Conservation (phyloP, 139 green algal species). For the Picochlorum sp. region DNA sequence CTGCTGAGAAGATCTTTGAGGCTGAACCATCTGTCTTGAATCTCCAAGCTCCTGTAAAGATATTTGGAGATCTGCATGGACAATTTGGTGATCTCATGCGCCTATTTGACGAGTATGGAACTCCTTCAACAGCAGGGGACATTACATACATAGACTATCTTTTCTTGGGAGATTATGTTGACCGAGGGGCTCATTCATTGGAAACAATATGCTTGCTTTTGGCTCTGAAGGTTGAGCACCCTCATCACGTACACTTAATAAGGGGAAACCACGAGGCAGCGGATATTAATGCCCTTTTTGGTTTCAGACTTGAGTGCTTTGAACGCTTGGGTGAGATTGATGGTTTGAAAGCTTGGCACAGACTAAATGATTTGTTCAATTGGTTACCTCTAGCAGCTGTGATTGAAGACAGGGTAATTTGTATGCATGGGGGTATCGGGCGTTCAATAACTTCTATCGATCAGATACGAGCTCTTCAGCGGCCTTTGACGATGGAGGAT, state of each 20-base stretch:
- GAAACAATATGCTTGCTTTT: slow-evolving; percentile 89
- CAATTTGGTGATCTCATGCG: slow-evolving; percentile 99
- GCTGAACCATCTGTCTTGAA: slow-evolving; percentile 79
- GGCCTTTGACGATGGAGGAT: slow-evolving; percentile 92
- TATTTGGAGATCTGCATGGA: slow-evolving; percentile 98
- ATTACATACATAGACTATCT: slow-evolving; percentile 99
- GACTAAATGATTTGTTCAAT: slow-evolving; percentile 98
- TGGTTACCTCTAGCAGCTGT: slow-evolving; percentile 91
- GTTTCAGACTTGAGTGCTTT: slow-evolving; percentile 95
- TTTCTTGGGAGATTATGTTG: slow-evolving; percentile 79
- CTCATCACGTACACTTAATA: slow-evolving; percentile 88
- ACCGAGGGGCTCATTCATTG: slow-evolving; percentile 56
- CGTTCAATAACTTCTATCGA: slow-evolving; percentile 73
- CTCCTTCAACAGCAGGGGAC: slow-evolving; percentile 88
- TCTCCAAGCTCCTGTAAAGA: slow-evolving; percentile 89
- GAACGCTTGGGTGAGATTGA: slow-evolving; percentile 79
- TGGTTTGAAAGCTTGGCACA: slow-evolving; percentile 80
- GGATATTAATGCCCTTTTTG: slow-evolving; percentile 99
- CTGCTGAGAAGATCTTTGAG: slow-evolving; percentile 73
- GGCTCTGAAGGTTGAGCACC: slow-evolving; percentile 93
- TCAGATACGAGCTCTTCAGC: slow-evolving; percentile 83
- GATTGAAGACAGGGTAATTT: slow-evolving; percentile 92
- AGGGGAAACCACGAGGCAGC: slow-evolving; percentile 94
- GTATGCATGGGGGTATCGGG: slow-evolving; percentile 91
- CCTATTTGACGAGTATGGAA: slow-evolving; percentile 98